Conservation (phyloP, 2,329 filamentous ascomycete species). For the Myotisia sp. region DNA sequence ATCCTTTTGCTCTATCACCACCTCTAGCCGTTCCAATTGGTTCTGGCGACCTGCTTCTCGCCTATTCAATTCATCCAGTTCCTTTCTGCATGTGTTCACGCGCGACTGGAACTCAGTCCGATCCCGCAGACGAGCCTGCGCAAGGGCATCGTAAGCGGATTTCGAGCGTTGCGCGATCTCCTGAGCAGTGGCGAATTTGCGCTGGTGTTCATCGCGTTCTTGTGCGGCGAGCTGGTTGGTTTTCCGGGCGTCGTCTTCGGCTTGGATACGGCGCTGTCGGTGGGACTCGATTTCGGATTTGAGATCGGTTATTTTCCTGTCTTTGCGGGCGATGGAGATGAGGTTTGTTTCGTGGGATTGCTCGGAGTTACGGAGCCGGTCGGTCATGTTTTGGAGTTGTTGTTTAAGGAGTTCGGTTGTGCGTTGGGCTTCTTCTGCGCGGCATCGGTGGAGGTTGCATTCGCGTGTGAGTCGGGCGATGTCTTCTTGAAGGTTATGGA, state of each 20-base stretch:
- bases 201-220: conserved; percentile 28
- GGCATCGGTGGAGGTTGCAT: conserved; percentile 31
- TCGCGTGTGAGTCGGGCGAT: conserved; percentile 37
- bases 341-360: conserved; percentile 34
- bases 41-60: conserved; percentile 25
- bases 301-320: conserved; percentile 35
- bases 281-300: conserved; percentile 30
- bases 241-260: conserved; percentile 27
- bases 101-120: conserved; percentile 26
- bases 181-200: conserved; percentile 24
- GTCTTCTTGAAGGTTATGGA: conserved; percentile 37
- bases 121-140: conserved; percentile 27
- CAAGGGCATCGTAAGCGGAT: conserved; percentile 33
- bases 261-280: conserved; percentile 26
- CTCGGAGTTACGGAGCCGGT: conserved; percentile 32
- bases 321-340: conserved; percentile 33
- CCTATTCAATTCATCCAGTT: conserved; percentile 22
- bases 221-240: conserved; percentile 26
- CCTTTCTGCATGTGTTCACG: conserved; percentile 25
- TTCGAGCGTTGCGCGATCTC: conserved; percentile 27
- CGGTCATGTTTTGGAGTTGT: conserved; percentile 32
- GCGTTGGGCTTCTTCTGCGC: conserved; percentile 34
- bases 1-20: conserved; percentile 33
- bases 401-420: conserved; percentile 33
- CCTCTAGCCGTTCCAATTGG: conserved; percentile 28